Evolutionary conservation across 2,329 filamentous ascomycete genomes (phyloP), one percentile per base, ranked within the genome.

Genomic region (Aspergillus sp.): DNA sequence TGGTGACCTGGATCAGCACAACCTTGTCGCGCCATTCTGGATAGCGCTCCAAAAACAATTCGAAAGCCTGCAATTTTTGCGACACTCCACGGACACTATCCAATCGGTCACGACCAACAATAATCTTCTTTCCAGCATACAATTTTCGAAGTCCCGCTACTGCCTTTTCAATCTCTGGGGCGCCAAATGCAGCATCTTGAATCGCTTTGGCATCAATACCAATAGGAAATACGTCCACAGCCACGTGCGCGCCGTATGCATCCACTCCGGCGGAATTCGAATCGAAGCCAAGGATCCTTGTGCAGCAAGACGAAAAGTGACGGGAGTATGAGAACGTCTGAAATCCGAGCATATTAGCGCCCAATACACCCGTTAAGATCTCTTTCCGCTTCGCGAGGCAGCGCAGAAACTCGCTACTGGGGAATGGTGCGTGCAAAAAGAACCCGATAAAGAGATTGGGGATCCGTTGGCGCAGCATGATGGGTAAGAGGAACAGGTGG

Each of bases 41-140:
- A 63, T 93, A 94, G 53, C 85, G 79, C 61, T 94, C 88, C 35
- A 97, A 77, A 73, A 97, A 96, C 49, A 86, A 81, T 68, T 96
- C 89, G 65, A 95, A 97, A 0, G 90, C 91, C 73, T 94, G 87
- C 27, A 97, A 77, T 70, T 97, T 97, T 69, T 96, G 91, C n/a
- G 88, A 84, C 12, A 97, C 90, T 62, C 93, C 91, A 53, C 90
- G 82, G 41, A 95, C 89, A 59, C 87, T 91, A 67, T 97, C 91
- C 45, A 97, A 74, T n/a, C 91, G 84, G 67, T 97, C 91, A 58
- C 91, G 84, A 9, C 91, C 91, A 47, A 97, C 90, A 58, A 97
- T 95, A 59, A 97, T 85, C 72, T 94, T 95, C 73, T 91, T 94
- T 51, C 85, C 90, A n/a, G 78, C 78, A 64, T 95, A 95, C 57